Base-by-base conservation (phyloP, 305 asterid species). In the Fraxinus sp. region DNA sequence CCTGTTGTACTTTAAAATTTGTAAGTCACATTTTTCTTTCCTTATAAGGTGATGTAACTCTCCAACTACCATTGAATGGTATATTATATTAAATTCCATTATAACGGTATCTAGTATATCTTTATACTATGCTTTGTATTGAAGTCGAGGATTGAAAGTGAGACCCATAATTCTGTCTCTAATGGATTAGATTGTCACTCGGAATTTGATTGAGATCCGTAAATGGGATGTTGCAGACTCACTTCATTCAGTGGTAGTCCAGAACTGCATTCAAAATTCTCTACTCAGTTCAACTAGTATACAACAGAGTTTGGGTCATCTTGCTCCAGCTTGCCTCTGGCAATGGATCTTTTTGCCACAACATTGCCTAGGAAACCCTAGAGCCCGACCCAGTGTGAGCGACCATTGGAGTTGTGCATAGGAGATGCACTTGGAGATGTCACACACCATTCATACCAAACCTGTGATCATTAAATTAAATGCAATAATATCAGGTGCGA, bases 391-490 rank as follows among this genome's bases (percentile, higher is more conserved):
- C 98, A 96, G 80, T 96, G 92, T 3, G 99, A 96, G 35, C 99
- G 97, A 3, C 99, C 99, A 36, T 91, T 94, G 36, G 93, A 88
- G 89, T 96, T 96, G 91, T 96, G 99, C 87, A 96, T 81, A 71
- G 97, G 93, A 18, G 91, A 88, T 55, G 94, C 83, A 52, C 86
- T 83, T 39, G 99, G 99, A 74, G 97, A 93, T 24, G 89, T 79
- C 81, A 93, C 94, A 37, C 94, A 89, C 99, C 98, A 96, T 88
- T 96, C 98, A 32, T 96, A 96, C 99, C 99, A 96, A 18, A 96
- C 99, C 98, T 96, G 91, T 39, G 26, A 20, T 22, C 72, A 59
- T 83, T 55, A 7, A 78, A 24, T 76, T 39, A 59, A 26, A 80
- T 70, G 20, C 28, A 66, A 16, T n/a, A 7, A 22, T 7, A 26